phyloP scores from a whole-genome alignment of 306 rosid genomes.

The Mimosa bimucronata region DNA sequence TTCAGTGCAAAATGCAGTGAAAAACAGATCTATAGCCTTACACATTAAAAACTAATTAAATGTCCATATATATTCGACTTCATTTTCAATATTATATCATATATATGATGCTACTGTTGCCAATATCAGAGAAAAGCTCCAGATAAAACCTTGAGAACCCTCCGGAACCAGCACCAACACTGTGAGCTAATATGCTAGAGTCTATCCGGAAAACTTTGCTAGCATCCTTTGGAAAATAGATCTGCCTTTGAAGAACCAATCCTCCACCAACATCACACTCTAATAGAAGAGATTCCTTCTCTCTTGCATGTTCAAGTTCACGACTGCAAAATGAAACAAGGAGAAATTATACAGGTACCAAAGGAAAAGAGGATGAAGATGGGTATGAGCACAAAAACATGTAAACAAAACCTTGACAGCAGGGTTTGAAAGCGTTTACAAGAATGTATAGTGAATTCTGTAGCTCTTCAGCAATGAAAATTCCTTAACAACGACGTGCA shows the following conservation, averaged over 20 bases:
- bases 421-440: neutral
- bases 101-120: slow-evolving; percentile 14
- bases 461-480: slow-evolving; percentile 10
- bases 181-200: slow-evolving; percentile 76
- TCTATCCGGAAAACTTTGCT: slow-evolving; percentile 56
- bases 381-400: neutral
- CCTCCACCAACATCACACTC: slow-evolving; percentile 97
- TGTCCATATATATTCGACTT: no score
- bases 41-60: neutral
- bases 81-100: neutral
- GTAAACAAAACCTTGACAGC: neutral
- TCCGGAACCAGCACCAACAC: slow-evolving; percentile 95
- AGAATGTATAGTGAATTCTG: slow-evolving; percentile 10
- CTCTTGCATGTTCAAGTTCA: slow-evolving; percentile 69
- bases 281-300: slow-evolving; percentile 65
- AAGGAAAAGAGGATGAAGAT: neutral
- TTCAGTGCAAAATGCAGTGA: neutral
- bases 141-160: slow-evolving; percentile 89
- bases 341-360: slow-evolving; percentile 16
- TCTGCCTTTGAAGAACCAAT: slow-evolving; percentile 67
- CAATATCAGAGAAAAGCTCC: slow-evolving; percentile 19
- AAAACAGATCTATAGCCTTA: neutral
- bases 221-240: slow-evolving; percentile 59
- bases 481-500: slow-evolving; percentile 3
- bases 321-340: slow-evolving; percentile 49